phyloP scores from a whole-genome alignment of 2,329 filamentous ascomycete genomes.

The Talaromyces funiculosus region DNA sequence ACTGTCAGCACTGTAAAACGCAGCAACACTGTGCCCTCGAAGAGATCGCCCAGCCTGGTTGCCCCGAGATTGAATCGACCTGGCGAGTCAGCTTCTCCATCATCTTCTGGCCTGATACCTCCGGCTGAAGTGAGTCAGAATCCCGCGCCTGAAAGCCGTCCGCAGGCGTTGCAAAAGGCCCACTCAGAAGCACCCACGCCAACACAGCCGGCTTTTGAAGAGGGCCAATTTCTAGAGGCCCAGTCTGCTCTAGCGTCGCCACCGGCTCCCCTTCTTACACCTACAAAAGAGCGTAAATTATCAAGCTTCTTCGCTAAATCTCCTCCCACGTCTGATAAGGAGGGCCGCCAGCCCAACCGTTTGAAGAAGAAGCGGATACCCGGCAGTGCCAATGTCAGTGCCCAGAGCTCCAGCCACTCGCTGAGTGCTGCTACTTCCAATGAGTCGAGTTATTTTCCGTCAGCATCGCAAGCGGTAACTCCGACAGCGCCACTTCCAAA shows the following conservation, averaged over 20 bases:
- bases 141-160: slow-evolving; percentile 16
- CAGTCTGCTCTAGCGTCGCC: slow-evolving; percentile 30
- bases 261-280: slow-evolving; percentile 43
- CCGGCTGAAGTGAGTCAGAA: slow-evolving; percentile 21
- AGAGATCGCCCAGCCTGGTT: slow-evolving; percentile 69
- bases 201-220: slow-evolving; percentile 2
- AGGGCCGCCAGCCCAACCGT: slow-evolving; percentile 74
- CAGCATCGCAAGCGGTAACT: slow-evolving; percentile 20
- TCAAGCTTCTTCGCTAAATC: slow-evolving; percentile 63
- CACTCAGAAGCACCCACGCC: slow-evolving; percentile 13
- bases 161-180: not conserved
- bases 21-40: slow-evolving; percentile 92
- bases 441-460: slow-evolving; percentile 40
- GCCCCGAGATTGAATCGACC: slow-evolving; percentile 61
- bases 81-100: slow-evolving; percentile 47
- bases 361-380: slow-evolving; percentile 80
- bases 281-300: slow-evolving; percentile 61
- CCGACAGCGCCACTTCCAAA: slow-evolving; percentile 24
- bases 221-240: slow-evolving; percentile 34
- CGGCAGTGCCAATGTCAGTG: slow-evolving; percentile 73
- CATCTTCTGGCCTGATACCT: slow-evolving; percentile 30
- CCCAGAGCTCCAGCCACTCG: slow-evolving; percentile 82
- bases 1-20: slow-evolving; percentile 55
- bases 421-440: slow-evolving; percentile 42
- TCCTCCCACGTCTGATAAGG: slow-evolving; percentile 56